A percentile compares a stretch with the other conserved stretches of the same genome.
Conservation (phyloP, 2,329 filamentous ascomycete genomes). For the Myriosclerotinia scirpicola region DNA sequence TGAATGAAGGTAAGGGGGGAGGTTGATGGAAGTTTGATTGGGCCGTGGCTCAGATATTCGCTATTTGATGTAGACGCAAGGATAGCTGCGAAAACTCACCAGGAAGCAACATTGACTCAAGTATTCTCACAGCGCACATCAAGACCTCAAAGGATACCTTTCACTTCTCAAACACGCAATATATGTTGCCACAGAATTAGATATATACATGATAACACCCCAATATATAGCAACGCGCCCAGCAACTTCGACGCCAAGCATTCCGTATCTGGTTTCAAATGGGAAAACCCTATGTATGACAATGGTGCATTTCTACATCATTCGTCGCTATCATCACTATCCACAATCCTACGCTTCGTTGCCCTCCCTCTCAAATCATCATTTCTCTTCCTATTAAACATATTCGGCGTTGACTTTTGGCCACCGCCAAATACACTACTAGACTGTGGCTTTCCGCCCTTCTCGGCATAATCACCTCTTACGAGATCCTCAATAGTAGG, state of each 20-base stretch:
- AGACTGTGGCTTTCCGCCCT: not conserved
- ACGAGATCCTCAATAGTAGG: slow-evolving; percentile 25
- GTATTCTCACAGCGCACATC: too few species aligned
- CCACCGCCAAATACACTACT: slow-evolving; percentile 7
- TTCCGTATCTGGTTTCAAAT: not conserved
- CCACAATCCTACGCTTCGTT: slow-evolving; percentile 13
- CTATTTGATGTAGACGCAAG: too few species aligned
- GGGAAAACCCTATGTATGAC: not conserved
- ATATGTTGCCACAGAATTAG: not conserved
- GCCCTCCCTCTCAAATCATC: not conserved
- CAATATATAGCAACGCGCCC: not conserved
- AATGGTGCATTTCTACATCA: not conserved
- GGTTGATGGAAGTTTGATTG: too few species aligned
- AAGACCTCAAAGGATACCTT: not conserved
- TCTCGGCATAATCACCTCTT: not conserved
- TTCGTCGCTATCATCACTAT: slow-evolving; percentile 18
- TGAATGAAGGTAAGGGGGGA: too few species aligned
- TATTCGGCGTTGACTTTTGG: slow-evolving; percentile 15
- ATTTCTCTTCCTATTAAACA: slow-evolving; percentile 19
- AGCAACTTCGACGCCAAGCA: not conserved
- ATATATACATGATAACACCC: slow-evolving; percentile 1
- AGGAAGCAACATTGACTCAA: too few species aligned
- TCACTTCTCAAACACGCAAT: not conserved
- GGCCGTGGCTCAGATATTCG: too few species aligned
- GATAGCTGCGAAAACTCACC: too few species aligned